phyloP scores from a whole-genome alignment of 2,329 filamentous ascomycete genomes.

The Xylaria polymorpha region DNA sequence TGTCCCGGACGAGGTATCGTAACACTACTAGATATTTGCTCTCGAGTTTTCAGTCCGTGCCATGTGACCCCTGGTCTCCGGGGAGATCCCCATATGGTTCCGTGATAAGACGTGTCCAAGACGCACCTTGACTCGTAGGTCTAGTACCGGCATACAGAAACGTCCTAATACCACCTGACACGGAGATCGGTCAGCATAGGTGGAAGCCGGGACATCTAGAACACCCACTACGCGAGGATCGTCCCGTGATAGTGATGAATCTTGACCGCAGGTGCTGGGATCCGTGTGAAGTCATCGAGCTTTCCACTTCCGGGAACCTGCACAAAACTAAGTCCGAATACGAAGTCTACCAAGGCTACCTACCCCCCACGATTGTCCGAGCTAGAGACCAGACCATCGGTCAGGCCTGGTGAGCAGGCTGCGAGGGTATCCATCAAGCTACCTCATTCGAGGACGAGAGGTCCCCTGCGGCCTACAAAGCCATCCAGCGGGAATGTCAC shows the following conservation, averaged over 20 bases:
- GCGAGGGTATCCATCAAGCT: slow-evolving; percentile 1
- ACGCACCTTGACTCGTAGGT: not conserved
- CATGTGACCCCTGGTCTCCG: not conserved
- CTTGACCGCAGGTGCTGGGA: slow-evolving; percentile 11
- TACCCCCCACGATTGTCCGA: slow-evolving; percentile 22
- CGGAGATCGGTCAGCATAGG: not conserved
- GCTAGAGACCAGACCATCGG: slow-evolving; percentile 3
- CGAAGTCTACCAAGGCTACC: slow-evolving; percentile 19
- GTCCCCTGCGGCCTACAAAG: not conserved
- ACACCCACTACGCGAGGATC: not conserved
- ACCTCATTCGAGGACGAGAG: not conserved
- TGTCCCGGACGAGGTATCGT: not conserved
- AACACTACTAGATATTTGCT: not conserved
- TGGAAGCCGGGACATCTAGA: not conserved
- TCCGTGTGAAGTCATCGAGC: slow-evolving; percentile 14
- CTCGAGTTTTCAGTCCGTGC: not conserved
- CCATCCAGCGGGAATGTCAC: no score
- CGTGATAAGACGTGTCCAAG: not conserved
- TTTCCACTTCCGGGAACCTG: slow-evolving; percentile 21
- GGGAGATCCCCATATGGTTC: not conserved
- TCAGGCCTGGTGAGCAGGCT: not conserved
- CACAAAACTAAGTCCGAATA: not conserved
- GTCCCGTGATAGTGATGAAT: not conserved
- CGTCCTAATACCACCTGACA: not conserved
- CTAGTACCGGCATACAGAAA: not conserved